These are phyloP conservation scores for Diplodia seriata DNA, from an alignment of 2,329 filamentous ascomycete genomes.

Conservation along the genomic window DNA sequence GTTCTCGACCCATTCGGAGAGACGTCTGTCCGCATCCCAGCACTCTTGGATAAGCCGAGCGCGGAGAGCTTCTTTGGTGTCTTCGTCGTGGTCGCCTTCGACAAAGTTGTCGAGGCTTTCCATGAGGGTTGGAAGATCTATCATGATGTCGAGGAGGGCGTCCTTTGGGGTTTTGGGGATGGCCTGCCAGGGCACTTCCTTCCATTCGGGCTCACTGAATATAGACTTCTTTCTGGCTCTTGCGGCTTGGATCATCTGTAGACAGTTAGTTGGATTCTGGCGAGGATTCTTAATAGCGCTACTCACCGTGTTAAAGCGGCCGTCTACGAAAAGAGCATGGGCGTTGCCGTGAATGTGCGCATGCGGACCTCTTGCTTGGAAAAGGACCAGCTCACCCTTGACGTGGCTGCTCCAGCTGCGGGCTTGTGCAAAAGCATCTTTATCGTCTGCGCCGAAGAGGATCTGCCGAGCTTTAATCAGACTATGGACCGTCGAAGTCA, in stretches of 20 bases:
- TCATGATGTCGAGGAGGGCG: slow-evolving; percentile 44
- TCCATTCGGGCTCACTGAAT: slow-evolving; percentile 45
- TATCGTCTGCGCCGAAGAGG: slow-evolving; percentile 37
- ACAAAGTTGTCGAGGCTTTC: slow-evolving; percentile 40
- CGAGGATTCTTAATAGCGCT: not conserved
- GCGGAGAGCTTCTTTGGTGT: not conserved
- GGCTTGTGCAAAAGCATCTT: slow-evolving; percentile 37
- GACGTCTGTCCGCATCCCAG: slow-evolving; percentile 37
- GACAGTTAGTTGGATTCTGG: not conserved
- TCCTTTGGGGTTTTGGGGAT: slow-evolving; percentile 45
- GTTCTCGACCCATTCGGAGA: slow-evolving; percentile 36
- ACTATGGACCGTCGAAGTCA: not conserved
- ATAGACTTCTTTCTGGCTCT: slow-evolving; percentile 48
- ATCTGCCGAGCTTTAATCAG: slow-evolving; percentile 33
- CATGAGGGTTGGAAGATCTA: slow-evolving; percentile 43
- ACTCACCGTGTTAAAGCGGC: slow-evolving; percentile 34
- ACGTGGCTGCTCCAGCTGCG: slow-evolving; percentile 43
- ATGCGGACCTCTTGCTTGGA: slow-evolving; percentile 37
- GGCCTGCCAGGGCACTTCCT: slow-evolving; percentile 46
- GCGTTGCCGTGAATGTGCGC: slow-evolving; percentile 35
- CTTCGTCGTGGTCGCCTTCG: slow-evolving; percentile 25
- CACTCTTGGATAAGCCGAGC: slow-evolving; percentile 34
- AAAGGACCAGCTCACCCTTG: slow-evolving; percentile 40
- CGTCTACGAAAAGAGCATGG: slow-evolving; percentile 39
- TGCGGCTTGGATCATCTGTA: slow-evolving; percentile 38